phyloP scores from a whole-genome alignment of 1,284 basidiomycete species.

The Spongispora temasekensis region DNA sequence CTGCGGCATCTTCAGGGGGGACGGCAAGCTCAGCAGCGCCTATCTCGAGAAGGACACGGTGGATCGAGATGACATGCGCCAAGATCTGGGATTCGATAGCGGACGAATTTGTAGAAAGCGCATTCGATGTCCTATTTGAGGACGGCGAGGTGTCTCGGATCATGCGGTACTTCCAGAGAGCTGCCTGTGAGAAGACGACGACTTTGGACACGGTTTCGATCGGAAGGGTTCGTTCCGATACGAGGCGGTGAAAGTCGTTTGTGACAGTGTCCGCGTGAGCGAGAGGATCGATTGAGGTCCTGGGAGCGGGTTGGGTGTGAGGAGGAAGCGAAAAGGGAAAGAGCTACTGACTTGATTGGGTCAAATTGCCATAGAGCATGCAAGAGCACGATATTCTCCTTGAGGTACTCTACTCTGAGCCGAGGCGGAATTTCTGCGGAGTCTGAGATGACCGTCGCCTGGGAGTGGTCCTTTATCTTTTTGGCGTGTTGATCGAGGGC shows the following conservation, averaged over 20 bases:
- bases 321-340: background rate
- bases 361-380: slow-evolving; percentile 71
- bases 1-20: slow-evolving; percentile 50
- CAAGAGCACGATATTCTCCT: slow-evolving; percentile 70
- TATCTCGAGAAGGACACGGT: slow-evolving; percentile 68
- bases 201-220: slow-evolving; percentile 77
- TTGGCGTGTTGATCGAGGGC: slow-evolving; percentile 55
- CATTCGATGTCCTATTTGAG: slow-evolving; percentile 33
- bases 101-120: slow-evolving; percentile 15
- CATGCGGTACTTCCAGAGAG: slow-evolving; percentile 82
- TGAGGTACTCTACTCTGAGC: slow-evolving; percentile 59
- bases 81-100: slow-evolving; percentile 70
- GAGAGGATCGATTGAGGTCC: slow-evolving; percentile 18
- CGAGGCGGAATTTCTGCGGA: slow-evolving; percentile 41
- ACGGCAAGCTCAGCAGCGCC: slow-evolving; percentile 59
- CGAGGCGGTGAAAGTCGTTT: slow-evolving; percentile 56
- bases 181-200: slow-evolving; percentile 74
- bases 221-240: slow-evolving; percentile 71
- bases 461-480: slow-evolving; percentile 43
- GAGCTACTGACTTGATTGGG: slow-evolving; percentile 55
- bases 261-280: slow-evolving; percentile 44
- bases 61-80: slow-evolving; percentile 72
- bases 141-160: slow-evolving; percentile 46
- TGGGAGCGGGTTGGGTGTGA: slow-evolving; percentile 9
- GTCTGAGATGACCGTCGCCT: slow-evolving; percentile 31